A percentile compares a stretch with the other conserved stretches of the same genome.
phyloP scores from a whole-genome alignment of 2,329 filamentous ascomycete genomes.

The Aspergillus terreus region DNA sequence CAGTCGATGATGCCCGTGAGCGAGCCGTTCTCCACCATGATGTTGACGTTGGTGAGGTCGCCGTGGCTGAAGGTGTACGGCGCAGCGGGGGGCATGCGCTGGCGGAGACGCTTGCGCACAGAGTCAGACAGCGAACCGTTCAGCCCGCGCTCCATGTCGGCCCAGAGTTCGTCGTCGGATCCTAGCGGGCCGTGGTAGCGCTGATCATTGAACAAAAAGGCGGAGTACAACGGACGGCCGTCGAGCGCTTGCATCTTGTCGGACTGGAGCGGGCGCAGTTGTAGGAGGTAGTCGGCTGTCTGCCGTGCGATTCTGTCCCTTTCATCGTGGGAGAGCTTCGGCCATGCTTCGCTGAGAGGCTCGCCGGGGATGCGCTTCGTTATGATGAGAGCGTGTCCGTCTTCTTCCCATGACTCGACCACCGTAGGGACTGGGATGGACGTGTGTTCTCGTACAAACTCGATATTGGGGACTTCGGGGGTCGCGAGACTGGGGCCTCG shows the following conservation, averaged over 20 bases:
- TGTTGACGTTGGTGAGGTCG: constrained; percentile 36
- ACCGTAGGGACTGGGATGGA: constrained; percentile 18
- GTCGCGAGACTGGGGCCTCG: constrained; percentile 9
- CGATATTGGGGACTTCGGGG: constrained; percentile 14
- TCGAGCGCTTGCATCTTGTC: constrained; percentile 12
- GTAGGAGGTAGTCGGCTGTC: constrained; percentile 16
- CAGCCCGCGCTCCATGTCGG: constrained; percentile 9
- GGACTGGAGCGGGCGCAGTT: constrained; percentile 17
- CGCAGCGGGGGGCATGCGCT: constrained; percentile 14
- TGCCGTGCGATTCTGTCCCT: constrained; percentile 21
- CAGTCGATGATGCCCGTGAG: constrained; percentile 41
- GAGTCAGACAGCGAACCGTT: constrained; percentile 1
- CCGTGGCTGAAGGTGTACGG: constrained; percentile 40
- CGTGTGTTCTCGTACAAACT: constrained; percentile 17
- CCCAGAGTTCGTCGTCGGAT: constrained; percentile 13
- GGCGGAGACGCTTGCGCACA: constrained; percentile 1
- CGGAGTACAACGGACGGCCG: constrained; percentile 9
- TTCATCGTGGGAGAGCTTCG: constrained; percentile 11
- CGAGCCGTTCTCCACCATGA: constrained; percentile 36
- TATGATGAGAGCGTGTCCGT: constrained; percentile 10
- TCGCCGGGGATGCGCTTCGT: constrained; percentile 16
- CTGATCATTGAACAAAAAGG: constrained; percentile 8
- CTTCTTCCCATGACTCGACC: constrained; percentile 17
- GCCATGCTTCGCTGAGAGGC: constrained; percentile 14
- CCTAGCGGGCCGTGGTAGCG: constrained; percentile 7